These are phyloP conservation scores for Cladosporium sp. DNA, from an alignment of 2,329 filamentous ascomycete species.

Conservation along the genomic window DNA sequence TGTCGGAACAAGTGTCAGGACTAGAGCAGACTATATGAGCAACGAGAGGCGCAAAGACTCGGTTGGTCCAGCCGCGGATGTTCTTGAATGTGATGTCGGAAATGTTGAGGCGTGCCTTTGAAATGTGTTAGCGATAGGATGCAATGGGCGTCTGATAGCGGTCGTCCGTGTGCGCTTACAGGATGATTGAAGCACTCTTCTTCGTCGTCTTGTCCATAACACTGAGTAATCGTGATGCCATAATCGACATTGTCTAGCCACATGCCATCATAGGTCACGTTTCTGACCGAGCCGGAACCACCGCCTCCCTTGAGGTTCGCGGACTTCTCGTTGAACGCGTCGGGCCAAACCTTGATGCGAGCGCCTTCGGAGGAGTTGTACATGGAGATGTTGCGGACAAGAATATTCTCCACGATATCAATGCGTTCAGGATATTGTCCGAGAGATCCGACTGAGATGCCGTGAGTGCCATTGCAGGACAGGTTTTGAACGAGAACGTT, in stretches of 20 bases:
- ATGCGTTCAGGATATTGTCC: slow-evolving; percentile 65
- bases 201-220: slow-evolving; percentile 62
- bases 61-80: slow-evolving; percentile 56
- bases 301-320: slow-evolving; percentile 67
- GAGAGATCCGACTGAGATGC: slow-evolving; percentile 70
- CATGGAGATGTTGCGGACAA: slow-evolving; percentile 46
- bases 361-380: slow-evolving; percentile 59
- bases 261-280: slow-evolving; percentile 67
- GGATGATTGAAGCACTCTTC: slow-evolving; percentile 62
- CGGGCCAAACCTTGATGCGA: slow-evolving; percentile 74
- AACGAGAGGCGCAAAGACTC: slow-evolving; percentile 43
- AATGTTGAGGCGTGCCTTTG: slow-evolving; percentile 57
- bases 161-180: not conserved
- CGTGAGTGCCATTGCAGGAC: slow-evolving; percentile 68
- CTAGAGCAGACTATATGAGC: slow-evolving; percentile 49
- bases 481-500: slow-evolving; percentile 68
- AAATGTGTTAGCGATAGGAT: slow-evolving; percentile 25
- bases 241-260: slow-evolving; percentile 63
- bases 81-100: slow-evolving; percentile 58
- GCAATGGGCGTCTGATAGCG: too few relatives aligned
- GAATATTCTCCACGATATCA: slow-evolving; percentile 69
- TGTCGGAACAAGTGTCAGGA: slow-evolving; percentile 52
- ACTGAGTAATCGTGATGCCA: slow-evolving; percentile 64
- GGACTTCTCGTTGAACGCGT: slow-evolving; percentile 54
- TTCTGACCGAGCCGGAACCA: slow-evolving; percentile 62